Base-by-base conservation (phyloP, 2,329 filamentous ascomycete species). In the Dactylellina leptospora region DNA sequence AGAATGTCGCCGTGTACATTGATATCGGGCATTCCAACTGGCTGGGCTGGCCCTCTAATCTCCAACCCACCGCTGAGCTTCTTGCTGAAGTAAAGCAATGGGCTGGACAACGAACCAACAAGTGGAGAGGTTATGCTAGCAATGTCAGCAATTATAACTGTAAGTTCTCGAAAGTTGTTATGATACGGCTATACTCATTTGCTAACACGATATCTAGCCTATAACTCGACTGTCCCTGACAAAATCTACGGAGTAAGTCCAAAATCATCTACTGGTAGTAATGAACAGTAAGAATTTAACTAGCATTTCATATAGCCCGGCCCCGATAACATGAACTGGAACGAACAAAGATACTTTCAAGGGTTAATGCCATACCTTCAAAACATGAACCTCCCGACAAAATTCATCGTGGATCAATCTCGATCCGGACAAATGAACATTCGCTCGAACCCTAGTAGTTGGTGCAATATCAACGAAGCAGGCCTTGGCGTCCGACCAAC, bases 401-500 rank as follows among this genome's bases (percentile, higher is more conserved):
- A 84, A 75, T 86, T 86, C 78, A 85, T 86, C 73, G 81, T 81
- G 6, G 84, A 86, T 58, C 71, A 76, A 8, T 55, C 56, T 4
- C 72, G 75, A 16, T 73, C 74, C 25, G 75, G 75, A 20, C 61
- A 70, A 10, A 62, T 70, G 56, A 62, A 81, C 42, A 79, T 82
- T 68, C 81, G 81, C 59, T 68, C 78, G 59, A 78, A 78, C 25
- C 88, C 86, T 86, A 87, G 87, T 42, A 83, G 89, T 77, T 90
- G 88, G 87, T 90, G 87, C 81, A 90, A 88, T 77, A 82, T 88
- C 71, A 83, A 81, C 50, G 85, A 84, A 28, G 85, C 86, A 66
- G 87, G 88, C 5, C 89, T 89, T 73, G 88, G 88, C 70, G 79
- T 80, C n/a, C 84, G 86, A n/a, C 87, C 87, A 1, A 85, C 84